These are phyloP conservation scores for Hyaloperonospora brassicae DNA, from an alignment of 352 stramenopile genomes.

Conservation along the genomic window DNA sequence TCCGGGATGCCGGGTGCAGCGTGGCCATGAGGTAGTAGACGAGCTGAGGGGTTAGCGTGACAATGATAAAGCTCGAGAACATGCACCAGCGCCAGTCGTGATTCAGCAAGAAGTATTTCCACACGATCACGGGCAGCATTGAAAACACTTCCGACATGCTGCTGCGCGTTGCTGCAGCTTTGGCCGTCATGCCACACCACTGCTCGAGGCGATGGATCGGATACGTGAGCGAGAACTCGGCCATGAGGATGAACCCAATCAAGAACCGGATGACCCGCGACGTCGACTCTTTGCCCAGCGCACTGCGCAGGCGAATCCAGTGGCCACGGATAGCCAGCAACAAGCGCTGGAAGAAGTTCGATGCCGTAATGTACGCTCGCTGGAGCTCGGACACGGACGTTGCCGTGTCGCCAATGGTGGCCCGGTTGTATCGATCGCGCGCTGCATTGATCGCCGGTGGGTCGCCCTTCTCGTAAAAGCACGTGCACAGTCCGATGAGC, in stretches of 20 bases:
- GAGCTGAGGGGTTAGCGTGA: slow-evolving; percentile 34
- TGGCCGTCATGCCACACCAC: slow-evolving; percentile 35
- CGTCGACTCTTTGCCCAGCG: slow-evolving; percentile 33
- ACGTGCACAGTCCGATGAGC: slow-evolving; percentile 24
- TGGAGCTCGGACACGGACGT: background rate
- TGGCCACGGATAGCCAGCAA: slow-evolving; percentile 2
- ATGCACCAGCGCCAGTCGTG: slow-evolving; percentile 35
- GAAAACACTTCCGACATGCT: slow-evolving; percentile 41
- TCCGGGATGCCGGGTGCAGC: slow-evolving; percentile 14
- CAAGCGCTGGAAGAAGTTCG: slow-evolving; percentile 5
- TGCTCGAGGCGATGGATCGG: slow-evolving; percentile 34
- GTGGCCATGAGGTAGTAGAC: slow-evolving; percentile 29
- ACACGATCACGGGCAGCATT: slow-evolving; percentile 33
- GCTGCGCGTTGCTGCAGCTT: slow-evolving; percentile 35
- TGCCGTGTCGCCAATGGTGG: slow-evolving; percentile 14
- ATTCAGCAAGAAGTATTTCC: slow-evolving; percentile 42
- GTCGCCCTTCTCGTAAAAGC: slow-evolving; percentile 36
- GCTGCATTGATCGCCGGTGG: slow-evolving; percentile 15
- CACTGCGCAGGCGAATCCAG: slow-evolving; percentile 22
- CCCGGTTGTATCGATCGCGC: background rate
- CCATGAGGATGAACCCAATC: slow-evolving; percentile 48
- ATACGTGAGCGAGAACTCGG: slow-evolving; percentile 51
- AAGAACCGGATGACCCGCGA: slow-evolving; percentile 46
- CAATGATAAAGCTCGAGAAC: slow-evolving; percentile 22
- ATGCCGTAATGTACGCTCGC: slow-evolving; percentile 1